Base-by-base conservation (phyloP, 257 asterid genomes). In the Craterostigma plantagineum region DNA sequence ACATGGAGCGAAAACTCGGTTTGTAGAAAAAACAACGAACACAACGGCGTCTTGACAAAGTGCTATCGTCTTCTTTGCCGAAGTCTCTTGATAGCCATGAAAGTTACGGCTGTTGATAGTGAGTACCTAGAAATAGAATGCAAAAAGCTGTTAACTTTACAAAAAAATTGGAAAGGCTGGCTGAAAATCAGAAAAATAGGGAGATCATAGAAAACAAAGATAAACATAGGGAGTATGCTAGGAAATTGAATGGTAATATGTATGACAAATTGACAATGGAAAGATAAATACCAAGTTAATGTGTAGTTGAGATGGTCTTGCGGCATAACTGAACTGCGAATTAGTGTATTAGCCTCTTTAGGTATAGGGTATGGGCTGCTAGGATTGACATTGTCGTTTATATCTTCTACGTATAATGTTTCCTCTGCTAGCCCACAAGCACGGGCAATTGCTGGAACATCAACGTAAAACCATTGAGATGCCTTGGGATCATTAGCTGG, bases 391-490 rank as follows among this genome's bases (percentile, higher is more conserved):
- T 87, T 65, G 14, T 72, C 95, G 34, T 75, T 79, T 62, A 74
- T 68, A 56, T 59, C 83, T 62, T 82, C 98, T 48, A 87, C 53
- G 59, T 82, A 87, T 34, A 76, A 54, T 46, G 98, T 77, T 45
- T 54, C 55, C 59, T 79, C 81, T 0, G 79, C 79, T 50, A 87
- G 81, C 33, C 83, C 81, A 65, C 95, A 76, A 38, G 73, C 74
- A 60, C 53, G 73, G 37, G 92, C 81, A 51, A 87, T 47, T 42
- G 85, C 93, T 12, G 93, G 75, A 55, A 74, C 85, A 60, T 87
- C 98, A 61, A 87, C 91, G 47, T 69, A 87, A 58, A 87, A 82
- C 98, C 95, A 87, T 66, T 87, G 98, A 54, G 54, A 55, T 49
- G 73, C 70, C 48, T 59, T 51, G 11, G 91, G 90, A 61, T 82